phyloP scores from a whole-genome alignment of 2,329 filamentous ascomycete genomes.

The Colletotrichum sidae region DNA sequence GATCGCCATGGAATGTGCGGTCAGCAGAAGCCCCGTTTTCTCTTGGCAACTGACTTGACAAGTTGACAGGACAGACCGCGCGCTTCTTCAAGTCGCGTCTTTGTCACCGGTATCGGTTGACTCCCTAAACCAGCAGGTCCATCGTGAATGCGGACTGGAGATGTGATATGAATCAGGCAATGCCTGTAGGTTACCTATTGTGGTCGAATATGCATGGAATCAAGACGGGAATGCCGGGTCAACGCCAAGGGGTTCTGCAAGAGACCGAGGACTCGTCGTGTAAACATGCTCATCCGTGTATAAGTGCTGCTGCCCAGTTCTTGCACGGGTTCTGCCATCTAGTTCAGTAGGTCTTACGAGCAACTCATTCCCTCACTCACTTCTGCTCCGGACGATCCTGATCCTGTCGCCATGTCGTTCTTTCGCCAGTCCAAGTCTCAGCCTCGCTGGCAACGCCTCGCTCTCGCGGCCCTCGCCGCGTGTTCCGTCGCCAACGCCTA shows the following conservation, averaged over 20 bases:
- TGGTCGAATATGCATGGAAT: neutral
- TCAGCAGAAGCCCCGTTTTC: too few relatives aligned
- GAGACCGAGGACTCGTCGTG: neutral
- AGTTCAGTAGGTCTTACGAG: neutral
- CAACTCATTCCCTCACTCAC: slow-evolving; percentile 3
- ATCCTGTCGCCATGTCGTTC: slow-evolving; percentile 19
- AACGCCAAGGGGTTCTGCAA: neutral
- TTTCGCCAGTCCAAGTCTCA: slow-evolving; percentile 30
- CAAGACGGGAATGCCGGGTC: neutral
- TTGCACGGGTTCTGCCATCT: neutral
- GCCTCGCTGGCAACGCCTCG: slow-evolving; percentile 9
- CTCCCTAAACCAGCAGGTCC: slow-evolving; percentile 19
- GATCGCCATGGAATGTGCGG: too few relatives aligned
- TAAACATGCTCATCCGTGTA: neutral
- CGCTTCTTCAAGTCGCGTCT: neutral
- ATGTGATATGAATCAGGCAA: neutral
- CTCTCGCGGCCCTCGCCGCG: slow-evolving; percentile 7
- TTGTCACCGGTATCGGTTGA: slow-evolving; percentile 1
- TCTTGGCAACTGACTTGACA: neutral
- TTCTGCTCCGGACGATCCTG: neutral
- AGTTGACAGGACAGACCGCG: neutral
- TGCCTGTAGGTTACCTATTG: neutral
- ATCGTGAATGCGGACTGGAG: neutral
- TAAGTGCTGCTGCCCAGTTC: neutral
- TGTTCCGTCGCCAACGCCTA: slow-evolving; percentile 23